A percentile compares a stretch with the other conserved stretches of the same genome.
These are phyloP conservation scores for Paracoccidioides brasiliensis DNA, from an alignment of 2,329 filamentous ascomycete genomes.

Conservation along the genomic window DNA sequence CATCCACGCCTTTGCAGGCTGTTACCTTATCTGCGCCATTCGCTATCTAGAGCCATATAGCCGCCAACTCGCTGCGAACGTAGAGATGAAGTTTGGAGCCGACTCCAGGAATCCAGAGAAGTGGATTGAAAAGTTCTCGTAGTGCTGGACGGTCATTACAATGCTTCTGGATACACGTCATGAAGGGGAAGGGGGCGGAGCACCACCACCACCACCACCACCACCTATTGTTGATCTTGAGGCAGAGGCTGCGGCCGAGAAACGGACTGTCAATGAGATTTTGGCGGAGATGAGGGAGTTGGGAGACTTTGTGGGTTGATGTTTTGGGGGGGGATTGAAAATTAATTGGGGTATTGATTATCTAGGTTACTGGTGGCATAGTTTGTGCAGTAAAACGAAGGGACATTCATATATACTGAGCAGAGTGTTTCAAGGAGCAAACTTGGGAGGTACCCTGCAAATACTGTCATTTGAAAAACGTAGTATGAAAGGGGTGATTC, in stretches of 20 bases:
- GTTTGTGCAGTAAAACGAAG: too few relatives aligned
- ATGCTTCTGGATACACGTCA: not conserved
- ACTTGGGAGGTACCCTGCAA: too few relatives aligned
- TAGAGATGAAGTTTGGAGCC: conserved; percentile 3
- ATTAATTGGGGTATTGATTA: not conserved
- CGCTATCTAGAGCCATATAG: conserved; percentile 5
- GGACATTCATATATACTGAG: too few relatives aligned
- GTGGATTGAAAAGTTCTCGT: not conserved
- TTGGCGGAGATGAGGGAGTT: not conserved
- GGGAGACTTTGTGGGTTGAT: not conserved
- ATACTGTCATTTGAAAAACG: too few relatives aligned
- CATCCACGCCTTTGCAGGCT: conserved; percentile 1
- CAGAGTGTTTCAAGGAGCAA: too few relatives aligned
- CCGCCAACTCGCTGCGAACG: conserved; percentile 1
- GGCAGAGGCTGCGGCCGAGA: not conserved
- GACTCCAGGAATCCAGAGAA: not conserved
- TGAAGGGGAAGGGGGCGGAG: not conserved
- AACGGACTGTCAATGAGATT: not conserved
- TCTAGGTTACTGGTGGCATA: too few relatives aligned
- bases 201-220: not conserved
- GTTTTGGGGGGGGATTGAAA: not conserved
- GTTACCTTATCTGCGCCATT: conserved; percentile 2
- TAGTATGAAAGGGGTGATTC: too few relatives aligned
- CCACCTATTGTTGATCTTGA: not conserved
- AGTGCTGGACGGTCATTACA: not conserved